Evolutionary conservation across 2,329 filamentous ascomycete species (phyloP), one percentile per base, ranked within the genome.

Genomic region (Penicillium sp.): DNA sequence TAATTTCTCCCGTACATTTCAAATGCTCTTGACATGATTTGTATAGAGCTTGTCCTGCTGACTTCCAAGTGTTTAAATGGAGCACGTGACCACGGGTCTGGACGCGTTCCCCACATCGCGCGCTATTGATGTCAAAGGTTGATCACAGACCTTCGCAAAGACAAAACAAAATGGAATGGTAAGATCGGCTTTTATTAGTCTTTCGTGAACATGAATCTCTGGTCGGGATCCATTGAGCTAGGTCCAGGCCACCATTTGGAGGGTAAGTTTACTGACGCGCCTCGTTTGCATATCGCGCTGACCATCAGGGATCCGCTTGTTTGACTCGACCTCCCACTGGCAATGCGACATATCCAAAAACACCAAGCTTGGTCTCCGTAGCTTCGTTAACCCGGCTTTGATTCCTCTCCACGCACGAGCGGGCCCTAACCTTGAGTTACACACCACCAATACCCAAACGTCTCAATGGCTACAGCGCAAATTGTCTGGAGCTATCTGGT

Each of bases 391-490:
- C 29, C 75, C 75, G 7, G 65, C 70, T n/a, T 64, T 75, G 11
- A 71, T 78, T 27, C 76, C 76, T 29, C 64, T 77, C 4, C 72
- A 75, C 55, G 74, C 72, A n/a, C 72, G 75, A 48, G 69, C 68
- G 7, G 75, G 75, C 11, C 73, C 74, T 6, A 73, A 68, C 42
- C 71, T 78, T 21, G 75, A 78, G 65, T 53, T 77, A 33, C 75
- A 77, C 58, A 69, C 72, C 7, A 65, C 57, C 6, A 63, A 74
- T 54, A 45, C 59, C 19, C 60, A 63, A 43, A 72, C 72, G 4
- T 69, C 70, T 44, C 67, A 72, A 71, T 78, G 75, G 75, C 66
- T 78, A 35, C 75, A 71, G 52, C 60, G 60, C 43, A 76, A 69
- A 54, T 50, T 78, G n/a, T 64, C 75, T n/a, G 62, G 69, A 16